Conservation (phyloP, 768 basidiomycete genomes). For the Leccinum longicurvipes region DNA sequence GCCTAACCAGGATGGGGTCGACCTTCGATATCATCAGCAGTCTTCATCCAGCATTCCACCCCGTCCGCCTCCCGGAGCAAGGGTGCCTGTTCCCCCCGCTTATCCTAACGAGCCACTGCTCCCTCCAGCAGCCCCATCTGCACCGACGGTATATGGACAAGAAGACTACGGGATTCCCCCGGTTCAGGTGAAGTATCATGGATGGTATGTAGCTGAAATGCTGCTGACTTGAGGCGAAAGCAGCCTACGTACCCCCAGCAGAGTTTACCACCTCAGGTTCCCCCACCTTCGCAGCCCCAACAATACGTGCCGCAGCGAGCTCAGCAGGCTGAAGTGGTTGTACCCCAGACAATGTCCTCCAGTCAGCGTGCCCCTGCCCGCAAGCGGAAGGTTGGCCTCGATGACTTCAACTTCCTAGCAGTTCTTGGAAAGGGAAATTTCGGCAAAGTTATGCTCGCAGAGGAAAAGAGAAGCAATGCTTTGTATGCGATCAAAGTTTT, state of each 20-base stretch:
- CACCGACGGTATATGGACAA: conserved; percentile 25
- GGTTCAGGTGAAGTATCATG: conserved; percentile 20
- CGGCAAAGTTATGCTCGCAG: conserved; percentile 99
- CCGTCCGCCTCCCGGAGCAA: conserved; percentile 38
- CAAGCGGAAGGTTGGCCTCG: conserved; percentile 89
- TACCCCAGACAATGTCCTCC: conserved; percentile 34
- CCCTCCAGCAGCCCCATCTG: conserved; percentile 18
- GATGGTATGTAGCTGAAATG: not conserved
- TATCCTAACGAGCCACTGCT: conserved; percentile 33
- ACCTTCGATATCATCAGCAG: conserved; percentile 39
- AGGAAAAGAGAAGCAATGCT: conserved; percentile 88
- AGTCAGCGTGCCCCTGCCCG: conserved; percentile 43
- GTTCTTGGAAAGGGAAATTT: conserved; percentile 99
- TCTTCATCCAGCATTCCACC: conserved; percentile 32
- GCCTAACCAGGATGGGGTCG: conserved; percentile 36
- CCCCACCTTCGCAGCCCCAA: conserved; percentile 21
- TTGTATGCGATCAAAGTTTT: conserved; percentile 99
- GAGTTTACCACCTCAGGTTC: conserved; percentile 15
- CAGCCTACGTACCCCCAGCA: conserved; percentile 26
- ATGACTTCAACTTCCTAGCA: conserved; percentile 98
- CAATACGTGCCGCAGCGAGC: conserved; percentile 25
- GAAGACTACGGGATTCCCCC: conserved; percentile 23
- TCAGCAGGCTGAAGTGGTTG: conserved; percentile 29
- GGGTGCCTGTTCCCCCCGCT: conserved; percentile 34
- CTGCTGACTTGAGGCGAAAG: conserved; percentile 8